Conservation (phyloP, 2,329 filamentous ascomycete species). For the Cryphonectria carpinicola region DNA sequence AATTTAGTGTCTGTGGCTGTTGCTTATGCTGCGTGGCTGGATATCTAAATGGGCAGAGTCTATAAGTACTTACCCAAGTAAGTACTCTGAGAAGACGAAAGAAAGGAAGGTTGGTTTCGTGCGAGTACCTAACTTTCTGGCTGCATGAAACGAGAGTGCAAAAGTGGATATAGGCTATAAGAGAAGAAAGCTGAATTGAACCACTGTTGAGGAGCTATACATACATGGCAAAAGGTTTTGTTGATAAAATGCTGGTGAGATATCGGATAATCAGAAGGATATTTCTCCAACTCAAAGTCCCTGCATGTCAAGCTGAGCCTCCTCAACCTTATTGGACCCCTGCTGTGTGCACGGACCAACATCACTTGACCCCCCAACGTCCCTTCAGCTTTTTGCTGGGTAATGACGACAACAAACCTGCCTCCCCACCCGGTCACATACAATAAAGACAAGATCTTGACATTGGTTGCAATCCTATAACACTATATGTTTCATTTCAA, state of each 20-base stretch:
- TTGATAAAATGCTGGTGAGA: not conserved
- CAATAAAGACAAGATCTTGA: conserved; percentile 7
- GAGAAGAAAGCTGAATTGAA: not conserved
- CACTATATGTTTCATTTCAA: not conserved
- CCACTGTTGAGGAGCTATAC: not conserved
- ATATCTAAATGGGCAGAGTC: not conserved
- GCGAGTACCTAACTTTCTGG: too few relatives aligned
- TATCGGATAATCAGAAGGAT: not conserved
- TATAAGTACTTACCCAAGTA: not conserved
- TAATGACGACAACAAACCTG: not conserved
- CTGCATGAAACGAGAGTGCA: not conserved
- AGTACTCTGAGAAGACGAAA: not conserved
- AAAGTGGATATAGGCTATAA: not conserved
- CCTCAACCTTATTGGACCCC: conserved; percentile 10
- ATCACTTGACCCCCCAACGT: conserved; percentile 12
- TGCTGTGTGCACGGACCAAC: conserved; percentile 6
- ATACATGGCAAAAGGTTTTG: not conserved
- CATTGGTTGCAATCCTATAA: conserved; percentile 6
- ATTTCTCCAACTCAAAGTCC: not conserved
- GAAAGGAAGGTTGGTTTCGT: not conserved
- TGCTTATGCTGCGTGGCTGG: not conserved
- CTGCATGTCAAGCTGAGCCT: conserved; percentile 5
- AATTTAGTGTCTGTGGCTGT: not conserved
- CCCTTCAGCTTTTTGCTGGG: conserved; percentile 5
- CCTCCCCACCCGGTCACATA: conserved; percentile 4